A percentile compares a stretch with the other conserved stretches of the same genome.
Conservation (phyloP, 768 basidiomycete species). For the Mrakia hoshinonis region DNA sequence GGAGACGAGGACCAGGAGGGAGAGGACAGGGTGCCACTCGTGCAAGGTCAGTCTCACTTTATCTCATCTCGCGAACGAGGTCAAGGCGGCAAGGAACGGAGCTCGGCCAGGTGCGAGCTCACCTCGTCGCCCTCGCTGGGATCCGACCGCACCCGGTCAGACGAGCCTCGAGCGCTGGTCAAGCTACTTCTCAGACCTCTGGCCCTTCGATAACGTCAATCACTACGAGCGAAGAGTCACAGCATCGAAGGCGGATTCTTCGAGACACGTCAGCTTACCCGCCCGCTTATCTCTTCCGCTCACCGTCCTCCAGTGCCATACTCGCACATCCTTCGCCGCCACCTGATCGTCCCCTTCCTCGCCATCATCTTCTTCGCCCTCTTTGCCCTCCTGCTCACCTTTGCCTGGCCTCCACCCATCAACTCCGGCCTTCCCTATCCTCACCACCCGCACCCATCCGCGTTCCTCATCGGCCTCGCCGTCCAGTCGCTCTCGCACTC, state of each 20-base stretch:
- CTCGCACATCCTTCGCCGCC: constrained; percentile 13
- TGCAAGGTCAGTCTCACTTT: constrained; percentile 4
- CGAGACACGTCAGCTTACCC: not conserved
- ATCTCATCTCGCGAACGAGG: not conserved
- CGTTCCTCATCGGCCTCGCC: constrained; percentile 14
- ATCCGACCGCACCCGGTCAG: not conserved
- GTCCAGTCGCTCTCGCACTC: constrained; percentile 26
- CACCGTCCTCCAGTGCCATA: constrained; percentile 14
- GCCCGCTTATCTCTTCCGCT: not conserved
- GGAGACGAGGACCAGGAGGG: constrained; percentile 14
- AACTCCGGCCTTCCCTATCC: constrained; percentile 2
- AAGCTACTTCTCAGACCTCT: not conserved
- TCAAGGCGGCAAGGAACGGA: not conserved
- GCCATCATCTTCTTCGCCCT: constrained; percentile 10
- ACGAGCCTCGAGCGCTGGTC: not conserved
- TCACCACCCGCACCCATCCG: constrained; percentile 2
- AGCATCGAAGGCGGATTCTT: no score
- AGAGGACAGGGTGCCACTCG: constrained; percentile 14
- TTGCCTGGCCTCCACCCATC: constrained; percentile 24
- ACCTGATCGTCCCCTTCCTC: constrained; percentile 22
- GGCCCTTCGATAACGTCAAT: no score
- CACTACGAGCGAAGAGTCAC: no score
- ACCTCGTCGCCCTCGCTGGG: not conserved
- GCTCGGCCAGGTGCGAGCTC: constrained; percentile 8
- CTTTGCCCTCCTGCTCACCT: constrained; percentile 11